Evolutionary conservation across 345 rosid genomes (phyloP), one percentile per base, ranked within the genome.

Genomic region (Sisymbrium altissimum): DNA sequence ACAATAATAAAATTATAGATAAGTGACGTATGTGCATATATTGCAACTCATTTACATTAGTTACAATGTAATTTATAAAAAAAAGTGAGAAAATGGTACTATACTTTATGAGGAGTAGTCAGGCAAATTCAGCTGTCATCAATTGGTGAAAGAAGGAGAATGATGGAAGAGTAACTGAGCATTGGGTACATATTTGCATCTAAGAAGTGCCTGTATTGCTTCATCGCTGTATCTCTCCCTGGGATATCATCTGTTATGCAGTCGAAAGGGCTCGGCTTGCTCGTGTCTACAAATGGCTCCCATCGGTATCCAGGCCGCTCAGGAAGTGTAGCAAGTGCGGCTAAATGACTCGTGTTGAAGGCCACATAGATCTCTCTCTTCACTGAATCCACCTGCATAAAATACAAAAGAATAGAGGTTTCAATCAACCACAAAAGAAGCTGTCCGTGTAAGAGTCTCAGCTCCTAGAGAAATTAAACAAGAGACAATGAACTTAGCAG

Each of bases 261-360:
- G 85, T 95, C 92, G 44, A 68, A 95, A 3, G 97, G 99, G 17
- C 85, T 72, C 5, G 89, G 73, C 78, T 95, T 95, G 78, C 96
- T 79, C 3, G 99, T 91, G 83, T 94, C 97, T 61, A 89, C 93
- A 79, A 91, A 73, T 53, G 97, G 87, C 66, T 87, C 87, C 99
- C 99, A 94, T 81, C 88, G 72, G 81, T 83, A 83, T 57, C 96
- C 96, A 27, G 88, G 87, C 9, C 97, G 78, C 56, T 91, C 85
- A 7, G 99, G 97, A 23, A 95, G 86, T n/a, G 85, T 39, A 30
- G 89, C 64, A 17, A 71, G 82, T 38, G 83, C 87, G 1, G 96
- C 84, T 73, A 88, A 66, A 70, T 91, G 96, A 72, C 89, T 88
- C 11, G 96, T 71, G 70, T 89, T 95, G 71, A 95, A 91, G 13